These are phyloP conservation scores for Penicillium ucsense DNA, from an alignment of 495 filamentous ascomycete genomes.

Conservation along the genomic window DNA sequence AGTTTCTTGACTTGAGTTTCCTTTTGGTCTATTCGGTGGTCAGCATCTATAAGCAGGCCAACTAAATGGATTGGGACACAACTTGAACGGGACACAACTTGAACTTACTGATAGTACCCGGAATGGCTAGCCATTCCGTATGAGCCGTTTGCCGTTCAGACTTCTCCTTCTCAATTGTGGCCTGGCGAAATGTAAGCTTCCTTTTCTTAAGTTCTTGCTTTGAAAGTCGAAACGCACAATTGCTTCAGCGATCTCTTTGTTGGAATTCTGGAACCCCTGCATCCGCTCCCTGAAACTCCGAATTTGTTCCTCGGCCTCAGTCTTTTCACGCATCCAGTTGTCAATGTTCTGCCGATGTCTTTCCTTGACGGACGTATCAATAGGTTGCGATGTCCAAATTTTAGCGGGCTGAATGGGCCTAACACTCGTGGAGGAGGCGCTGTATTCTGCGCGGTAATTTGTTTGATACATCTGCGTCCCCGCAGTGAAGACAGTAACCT, in stretches of 20 bases:
- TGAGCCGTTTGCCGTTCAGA: constrained; percentile 47
- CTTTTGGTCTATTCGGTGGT: constrained; percentile 36
- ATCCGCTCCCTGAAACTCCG: constrained; percentile 27
- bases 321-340: constrained; percentile 33
- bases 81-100: too few relatives aligned
- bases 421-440: constrained; percentile 55
- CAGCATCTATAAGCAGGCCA: constrained; percentile 1
- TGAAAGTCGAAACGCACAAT: constrained; percentile 20
- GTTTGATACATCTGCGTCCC: constrained; percentile 50
- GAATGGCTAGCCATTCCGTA: constrained; percentile 53
- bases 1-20: constrained; percentile 38
- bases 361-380: constrained; percentile 51
- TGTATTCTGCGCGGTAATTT: constrained; percentile 59
- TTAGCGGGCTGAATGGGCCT: constrained; percentile 42
- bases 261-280: constrained; percentile 21
- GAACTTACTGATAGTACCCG: constrained; percentile 55
- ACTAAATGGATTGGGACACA: neutral
- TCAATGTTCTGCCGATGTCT: constrained; percentile 35
- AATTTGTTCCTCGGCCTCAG: constrained; percentile 24
- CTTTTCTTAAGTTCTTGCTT: too few relatives aligned
- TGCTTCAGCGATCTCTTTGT: constrained; percentile 19
- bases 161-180: constrained; percentile 43
- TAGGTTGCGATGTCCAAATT: constrained; percentile 69
- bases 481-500: constrained; percentile 47
- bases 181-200: constrained; percentile 12